phyloP scores from a whole-genome alignment of 306 rosid species.

The Prunus persica region Prunus_persica_NCBIv2 NC_034009.1:24717001-24717500 shows the following conservation, averaged over 20 bases:
- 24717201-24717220: not conserved
- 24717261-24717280: not conserved
- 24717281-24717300: not conserved
- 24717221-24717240: not conserved
- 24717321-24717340: not conserved
- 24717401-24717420: conserved; percentile 74
- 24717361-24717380: conserved; percentile 45
- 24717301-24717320: not conserved
- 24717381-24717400: conserved; percentile 53
- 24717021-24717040: conserved; percentile 56
- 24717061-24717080: conserved; percentile 72
- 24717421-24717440: conserved; percentile 54
- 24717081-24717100: conserved; percentile 79
- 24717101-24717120: conserved; percentile 69
- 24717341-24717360: not conserved
- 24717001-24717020: conserved; percentile 76
- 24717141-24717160: not conserved
- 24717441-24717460: conserved; percentile 51
- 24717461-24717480: conserved; percentile 63
- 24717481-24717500: conserved; percentile 61
- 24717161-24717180: not conserved
- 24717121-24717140: conserved; percentile 28
- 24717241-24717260: not conserved
- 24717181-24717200: not conserved
- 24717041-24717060: conserved; percentile 72